Percentiles rank a stretch among this genome's conserved stretches.
These are phyloP conservation scores for Aureoboletus auriporus DNA, from an alignment of 768 basidiomycete species.

Conservation along the genomic window DNA sequence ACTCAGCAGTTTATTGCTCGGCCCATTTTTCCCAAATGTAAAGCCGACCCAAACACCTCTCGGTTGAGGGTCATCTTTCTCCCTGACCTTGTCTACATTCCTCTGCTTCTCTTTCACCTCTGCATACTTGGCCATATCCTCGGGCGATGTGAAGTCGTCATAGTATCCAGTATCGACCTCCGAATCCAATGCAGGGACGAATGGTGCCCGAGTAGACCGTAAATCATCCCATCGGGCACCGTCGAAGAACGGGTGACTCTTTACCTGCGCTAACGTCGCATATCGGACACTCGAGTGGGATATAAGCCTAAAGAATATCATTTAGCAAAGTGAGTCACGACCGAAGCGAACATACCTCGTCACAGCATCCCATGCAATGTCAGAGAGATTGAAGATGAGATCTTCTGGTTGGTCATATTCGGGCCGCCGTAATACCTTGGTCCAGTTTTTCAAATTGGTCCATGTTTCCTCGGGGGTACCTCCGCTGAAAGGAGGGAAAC, in stretches of 20 bases:
- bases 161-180: constrained; percentile 96
- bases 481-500: constrained; percentile 98
- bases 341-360: constrained; percentile 52
- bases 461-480: constrained; percentile 96
- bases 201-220: constrained; percentile 75
- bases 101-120: constrained; percentile 96
- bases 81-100: constrained; percentile 88
- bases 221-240: constrained; percentile 74
- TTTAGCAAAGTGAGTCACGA: constrained; percentile 1
- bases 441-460: constrained; percentile 99
- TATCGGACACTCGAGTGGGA: constrained; percentile 81
- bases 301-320: constrained; percentile 57
- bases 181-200: constrained; percentile 90
- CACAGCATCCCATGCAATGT: constrained; percentile 92
- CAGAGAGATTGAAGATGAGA: constrained; percentile 91
- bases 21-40: constrained; percentile 87
- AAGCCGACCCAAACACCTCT: constrained; percentile 91
- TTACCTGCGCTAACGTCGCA: constrained; percentile 67
- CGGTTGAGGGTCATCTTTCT: constrained; percentile 71
- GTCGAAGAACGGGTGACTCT: constrained; percentile 79
- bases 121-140: constrained; percentile 98
- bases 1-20: constrained; percentile 37
- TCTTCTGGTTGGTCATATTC: constrained; percentile 96
- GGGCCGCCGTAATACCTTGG: constrained; percentile 84
- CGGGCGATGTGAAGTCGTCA: constrained; percentile 81